Conservation (phyloP, 306 rosid genomes). For the Quillaja saponaria region DNA sequence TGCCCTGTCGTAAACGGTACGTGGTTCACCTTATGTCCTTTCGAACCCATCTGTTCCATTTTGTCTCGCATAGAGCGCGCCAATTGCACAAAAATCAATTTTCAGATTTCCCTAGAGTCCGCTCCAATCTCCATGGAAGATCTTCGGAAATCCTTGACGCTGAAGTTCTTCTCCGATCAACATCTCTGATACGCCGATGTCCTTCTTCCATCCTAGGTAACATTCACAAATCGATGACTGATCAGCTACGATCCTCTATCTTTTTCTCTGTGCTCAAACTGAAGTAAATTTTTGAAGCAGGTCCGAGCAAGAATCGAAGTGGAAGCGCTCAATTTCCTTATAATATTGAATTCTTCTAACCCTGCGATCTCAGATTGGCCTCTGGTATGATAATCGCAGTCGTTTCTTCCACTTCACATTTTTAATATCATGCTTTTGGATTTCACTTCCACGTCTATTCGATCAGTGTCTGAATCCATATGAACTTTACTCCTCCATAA, state of each 20-base stretch:
- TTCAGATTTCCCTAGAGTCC: slow-evolving; percentile 9
- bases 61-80: no score
- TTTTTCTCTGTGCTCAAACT: not conserved
- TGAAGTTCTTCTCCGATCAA: slow-evolving; percentile 83
- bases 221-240: not conserved
- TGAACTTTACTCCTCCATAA: not conserved
- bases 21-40: no score
- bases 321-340: slow-evolving; percentile 79
- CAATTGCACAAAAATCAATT: no score
- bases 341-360: slow-evolving; percentile 57
- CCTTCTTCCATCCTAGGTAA: slow-evolving; percentile 59
- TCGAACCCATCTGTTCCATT: no score
- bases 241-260: not conserved
- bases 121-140: slow-evolving; percentile 45
- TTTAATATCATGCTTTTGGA: no score
- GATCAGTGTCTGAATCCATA: slow-evolving; percentile 9
- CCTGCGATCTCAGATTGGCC: slow-evolving; percentile 84
- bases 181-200: slow-evolving; percentile 73
- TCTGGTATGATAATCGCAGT: slow-evolving; percentile 41
- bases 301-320: slow-evolving; percentile 83
- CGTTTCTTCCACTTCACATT: not conserved
- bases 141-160: slow-evolving; percentile 36
- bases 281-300: slow-evolving; percentile 33
- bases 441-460: not conserved
- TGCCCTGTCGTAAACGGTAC: no score